Percentiles rank a stretch among this genome's conserved stretches.
Evolutionary conservation across 768 basidiomycete genomes (phyloP).

Genomic region (Mrakia hoshinonis): DNA sequence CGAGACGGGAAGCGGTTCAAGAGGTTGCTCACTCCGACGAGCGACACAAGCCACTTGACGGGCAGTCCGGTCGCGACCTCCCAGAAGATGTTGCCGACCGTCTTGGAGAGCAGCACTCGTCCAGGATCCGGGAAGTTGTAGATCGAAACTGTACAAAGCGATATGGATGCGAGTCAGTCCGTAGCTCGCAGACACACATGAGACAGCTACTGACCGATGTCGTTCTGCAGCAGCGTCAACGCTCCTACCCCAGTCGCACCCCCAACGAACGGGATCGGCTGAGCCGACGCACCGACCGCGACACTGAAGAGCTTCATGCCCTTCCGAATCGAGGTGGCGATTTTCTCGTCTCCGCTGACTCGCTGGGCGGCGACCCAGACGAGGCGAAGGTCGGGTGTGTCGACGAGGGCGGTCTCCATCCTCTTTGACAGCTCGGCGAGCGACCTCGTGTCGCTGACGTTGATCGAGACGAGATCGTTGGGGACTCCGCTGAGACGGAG

Average conservation of each 20-base stretch:
- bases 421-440: not conserved
- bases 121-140: slow-evolving; percentile 24
- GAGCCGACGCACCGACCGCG: slow-evolving; percentile 14
- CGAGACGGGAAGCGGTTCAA: not conserved
- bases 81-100: slow-evolving; percentile 19
- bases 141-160: too few relatives aligned
- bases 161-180: too few relatives aligned
- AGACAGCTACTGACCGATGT: too few relatives aligned
- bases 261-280: slow-evolving; percentile 28
- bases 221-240: slow-evolving; percentile 9
- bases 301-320: slow-evolving; percentile 25
- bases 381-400: slow-evolving; percentile 11
- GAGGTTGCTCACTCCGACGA: slow-evolving; percentile 19
- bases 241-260: slow-evolving; percentile 25
- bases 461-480: not conserved
- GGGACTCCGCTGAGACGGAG: not conserved
- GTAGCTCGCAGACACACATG: too few relatives aligned
- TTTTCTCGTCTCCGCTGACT: slow-evolving; percentile 25
- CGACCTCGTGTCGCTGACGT: not conserved
- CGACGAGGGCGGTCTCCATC: not conserved
- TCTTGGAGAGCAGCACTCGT: slow-evolving; percentile 9
- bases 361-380: slow-evolving; percentile 29
- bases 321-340: slow-evolving; percentile 16
- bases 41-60: slow-evolving; percentile 25
- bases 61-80: slow-evolving; percentile 27